Conservation (phyloP, 2,329 filamentous ascomycete genomes). For the Apiospora kogelbergensis region DNA sequence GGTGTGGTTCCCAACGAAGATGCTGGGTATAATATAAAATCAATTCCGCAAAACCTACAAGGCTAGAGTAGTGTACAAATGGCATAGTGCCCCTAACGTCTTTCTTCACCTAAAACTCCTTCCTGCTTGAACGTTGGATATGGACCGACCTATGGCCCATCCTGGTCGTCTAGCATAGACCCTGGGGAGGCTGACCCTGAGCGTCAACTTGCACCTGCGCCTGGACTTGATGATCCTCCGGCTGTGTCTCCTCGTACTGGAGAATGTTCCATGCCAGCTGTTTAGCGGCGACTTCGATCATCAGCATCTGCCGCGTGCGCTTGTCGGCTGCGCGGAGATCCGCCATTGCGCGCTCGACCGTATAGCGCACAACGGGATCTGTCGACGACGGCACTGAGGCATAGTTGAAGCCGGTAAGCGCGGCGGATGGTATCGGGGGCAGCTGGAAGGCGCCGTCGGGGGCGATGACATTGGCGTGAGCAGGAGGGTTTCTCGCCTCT, state of each 20-base stretch:
- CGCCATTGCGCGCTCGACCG: conserved; percentile 46
- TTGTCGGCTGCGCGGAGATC: conserved; percentile 44
- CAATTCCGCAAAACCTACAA: neutral
- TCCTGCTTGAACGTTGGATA: no score
- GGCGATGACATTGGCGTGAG: conserved; percentile 31
- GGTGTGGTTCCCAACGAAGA: neutral
- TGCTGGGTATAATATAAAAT: neutral
- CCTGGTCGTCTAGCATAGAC: conserved; percentile 11
- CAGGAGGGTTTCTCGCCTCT: conserved; percentile 47
- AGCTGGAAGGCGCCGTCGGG: conserved; percentile 29
- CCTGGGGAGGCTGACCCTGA: conserved; percentile 11
- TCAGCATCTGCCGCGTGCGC: conserved; percentile 46
- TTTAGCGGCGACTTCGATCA: conserved; percentile 54
- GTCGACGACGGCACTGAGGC: conserved; percentile 30
- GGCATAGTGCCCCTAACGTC: neutral
- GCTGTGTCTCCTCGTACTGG: conserved; percentile 46
- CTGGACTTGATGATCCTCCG: conserved; percentile 28
- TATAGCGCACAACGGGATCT: conserved; percentile 40
- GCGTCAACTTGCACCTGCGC: conserved; percentile 17
- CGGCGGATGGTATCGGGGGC: conserved; percentile 28
- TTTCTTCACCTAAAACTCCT: no score
- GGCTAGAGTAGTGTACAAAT: neutral
- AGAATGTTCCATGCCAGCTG: conserved; percentile 54
- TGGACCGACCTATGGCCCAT: neutral
- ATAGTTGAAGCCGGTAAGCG: conserved; percentile 31